Evolutionary conservation across 2,329 filamentous ascomycete genomes (phyloP).

Genomic region (Pseudocercospora fijiensis): DNA sequence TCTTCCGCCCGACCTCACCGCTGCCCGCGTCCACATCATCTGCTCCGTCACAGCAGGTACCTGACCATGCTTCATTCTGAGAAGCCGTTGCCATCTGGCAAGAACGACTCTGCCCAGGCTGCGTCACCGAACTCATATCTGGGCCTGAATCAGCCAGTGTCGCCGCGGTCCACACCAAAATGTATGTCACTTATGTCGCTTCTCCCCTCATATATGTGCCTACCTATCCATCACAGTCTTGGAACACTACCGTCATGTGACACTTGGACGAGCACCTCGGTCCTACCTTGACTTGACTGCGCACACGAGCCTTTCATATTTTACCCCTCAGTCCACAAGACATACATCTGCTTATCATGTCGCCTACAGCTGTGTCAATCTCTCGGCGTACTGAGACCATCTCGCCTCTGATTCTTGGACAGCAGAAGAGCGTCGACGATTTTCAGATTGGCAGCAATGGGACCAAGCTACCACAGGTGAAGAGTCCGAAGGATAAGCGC

Average conservation of each 20-base stretch:
- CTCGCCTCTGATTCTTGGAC: slow-evolving; percentile 49
- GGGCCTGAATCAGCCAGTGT: slow-evolving; percentile 25
- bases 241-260: background rate
- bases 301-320: background rate
- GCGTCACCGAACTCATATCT: slow-evolving; percentile 34
- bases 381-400: slow-evolving; percentile 46
- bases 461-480: slow-evolving; percentile 41
- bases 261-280: slow-evolving; percentile 7
- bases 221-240: background rate
- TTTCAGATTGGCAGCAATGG: slow-evolving; percentile 41
- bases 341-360: slow-evolving; percentile 21
- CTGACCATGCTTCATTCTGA: slow-evolving; percentile 26
- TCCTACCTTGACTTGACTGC: background rate
- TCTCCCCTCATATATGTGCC: slow-evolving; percentile 2
- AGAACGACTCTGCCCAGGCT: slow-evolving; percentile 28
- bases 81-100: slow-evolving; percentile 22
- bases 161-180: slow-evolving; percentile 31
- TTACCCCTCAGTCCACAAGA: background rate
- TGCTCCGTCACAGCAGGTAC: background rate
- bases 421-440: slow-evolving; percentile 47
- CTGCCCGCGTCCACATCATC: background rate
- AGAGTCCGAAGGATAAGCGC: slow-evolving; percentile 40
- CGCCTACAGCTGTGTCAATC: slow-evolving; percentile 47
- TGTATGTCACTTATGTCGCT: slow-evolving; percentile 33
- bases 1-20: background rate